A percentile compares a stretch with the other conserved stretches of the same genome.
These are phyloP conservation scores for Leishmania amazonensis DNA, from an alignment of 208 protist species.

Conservation along the genomic window DNA sequence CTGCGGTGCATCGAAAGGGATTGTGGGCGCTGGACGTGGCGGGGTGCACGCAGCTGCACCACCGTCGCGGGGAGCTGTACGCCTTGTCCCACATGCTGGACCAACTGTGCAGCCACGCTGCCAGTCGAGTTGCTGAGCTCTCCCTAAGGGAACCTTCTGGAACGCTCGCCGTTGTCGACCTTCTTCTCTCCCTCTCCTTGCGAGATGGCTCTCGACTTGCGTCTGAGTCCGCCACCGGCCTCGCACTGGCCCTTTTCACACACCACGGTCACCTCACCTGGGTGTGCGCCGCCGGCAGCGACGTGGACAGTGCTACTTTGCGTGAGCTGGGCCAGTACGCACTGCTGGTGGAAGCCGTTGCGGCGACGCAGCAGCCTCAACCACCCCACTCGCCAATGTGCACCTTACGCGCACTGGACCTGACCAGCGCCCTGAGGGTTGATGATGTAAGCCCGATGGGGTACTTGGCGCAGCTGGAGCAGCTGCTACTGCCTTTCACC, in stretches of 20 bases:
- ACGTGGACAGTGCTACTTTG: conserved; percentile 38
- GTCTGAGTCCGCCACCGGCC: conserved; percentile 22
- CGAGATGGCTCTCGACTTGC: not conserved
- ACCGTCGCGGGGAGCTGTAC: conserved; percentile 5
- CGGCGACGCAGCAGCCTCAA: not conserved
- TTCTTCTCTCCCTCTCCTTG: conserved; percentile 19
- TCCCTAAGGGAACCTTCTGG: not conserved
- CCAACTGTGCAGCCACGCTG: not conserved
- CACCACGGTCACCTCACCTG: conserved; percentile 31
- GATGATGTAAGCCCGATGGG: conserved; percentile 39
- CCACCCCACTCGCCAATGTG: conserved; percentile 3
- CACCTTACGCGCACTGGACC: conserved; percentile 46
- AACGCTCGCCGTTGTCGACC: conserved; percentile 12
- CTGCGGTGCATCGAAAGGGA: not conserved
- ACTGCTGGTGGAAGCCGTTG: conserved; percentile 34
- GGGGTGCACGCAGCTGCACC: conserved; percentile 41
- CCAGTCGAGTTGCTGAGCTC: not conserved
- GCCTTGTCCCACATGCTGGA: conserved; percentile 1
- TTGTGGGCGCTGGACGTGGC: conserved; percentile 47
- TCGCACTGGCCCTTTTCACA: conserved; percentile 33
- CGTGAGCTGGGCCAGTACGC: conserved; percentile 39
- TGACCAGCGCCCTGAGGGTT: conserved; percentile 44
- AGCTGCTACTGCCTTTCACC: conserved; percentile 54
- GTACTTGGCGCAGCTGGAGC: conserved; percentile 44
- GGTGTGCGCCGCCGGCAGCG: conserved; percentile 44